A percentile compares a stretch with the other conserved stretches of the same genome.
Evolutionary conservation across 1,284 basidiomycete species (phyloP).

Genomic region (Tilletia caries): DNA sequence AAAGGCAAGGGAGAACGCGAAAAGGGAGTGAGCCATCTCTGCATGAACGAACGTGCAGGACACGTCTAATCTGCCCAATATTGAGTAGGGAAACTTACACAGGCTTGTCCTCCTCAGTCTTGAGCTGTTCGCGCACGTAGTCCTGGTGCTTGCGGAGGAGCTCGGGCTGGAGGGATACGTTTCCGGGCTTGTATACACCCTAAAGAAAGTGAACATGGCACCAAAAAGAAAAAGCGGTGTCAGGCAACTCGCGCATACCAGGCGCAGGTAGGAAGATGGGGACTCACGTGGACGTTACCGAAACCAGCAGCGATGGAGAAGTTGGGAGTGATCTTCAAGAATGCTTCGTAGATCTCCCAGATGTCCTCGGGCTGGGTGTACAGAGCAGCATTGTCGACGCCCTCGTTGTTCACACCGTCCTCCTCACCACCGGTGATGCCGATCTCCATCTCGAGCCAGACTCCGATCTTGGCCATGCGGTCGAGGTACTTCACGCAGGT

Average conservation of each 20-base stretch:
- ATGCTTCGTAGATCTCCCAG: constrained; percentile 81
- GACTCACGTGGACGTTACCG: constrained; percentile 78
- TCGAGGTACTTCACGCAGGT: constrained; percentile 92
- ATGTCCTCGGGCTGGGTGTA: constrained; percentile 96
- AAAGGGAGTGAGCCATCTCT: too few relatives aligned
- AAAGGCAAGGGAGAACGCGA: too few relatives aligned
- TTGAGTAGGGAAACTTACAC: constrained; percentile 62
- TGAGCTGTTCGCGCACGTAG: constrained; percentile 70
- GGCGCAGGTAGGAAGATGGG: not conserved
- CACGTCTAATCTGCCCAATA: too few relatives aligned
- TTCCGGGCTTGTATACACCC: constrained; percentile 54
- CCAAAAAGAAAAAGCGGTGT: constrained; percentile 19
- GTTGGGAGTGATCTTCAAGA: constrained; percentile 81
- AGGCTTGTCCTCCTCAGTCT: constrained; percentile 61
- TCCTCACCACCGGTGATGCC: constrained; percentile 99
- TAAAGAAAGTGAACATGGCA: constrained; percentile 61
- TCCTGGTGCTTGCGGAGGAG: constrained; percentile 88
- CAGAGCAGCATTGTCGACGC: constrained; percentile 85
- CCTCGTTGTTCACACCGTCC: constrained; percentile 77
- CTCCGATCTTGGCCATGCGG: constrained; percentile 80
- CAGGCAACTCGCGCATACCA: not conserved
- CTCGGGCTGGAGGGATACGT: constrained; percentile 83
- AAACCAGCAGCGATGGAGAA: constrained; percentile 97
- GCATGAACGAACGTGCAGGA: too few relatives aligned
- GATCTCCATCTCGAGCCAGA: constrained; percentile 99